Evolutionary conservation across 169 alveolate genomes (phyloP).

Genomic region (Eimeria praecox): DNA sequence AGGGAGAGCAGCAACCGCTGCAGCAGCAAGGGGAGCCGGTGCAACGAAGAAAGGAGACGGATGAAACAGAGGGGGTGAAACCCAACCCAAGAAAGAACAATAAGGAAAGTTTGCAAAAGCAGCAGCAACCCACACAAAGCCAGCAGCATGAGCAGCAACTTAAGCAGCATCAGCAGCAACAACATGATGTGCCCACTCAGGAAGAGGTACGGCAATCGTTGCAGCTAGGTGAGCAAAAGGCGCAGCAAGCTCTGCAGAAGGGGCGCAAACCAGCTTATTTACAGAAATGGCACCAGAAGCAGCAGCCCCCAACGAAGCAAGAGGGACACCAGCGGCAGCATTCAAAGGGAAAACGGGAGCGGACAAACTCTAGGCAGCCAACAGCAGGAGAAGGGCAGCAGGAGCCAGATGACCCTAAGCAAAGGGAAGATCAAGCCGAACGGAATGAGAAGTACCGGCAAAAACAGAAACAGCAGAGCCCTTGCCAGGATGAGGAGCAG

Average conservation of each 20-base stretch:
- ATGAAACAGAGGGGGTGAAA: not conserved
- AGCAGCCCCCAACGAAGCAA: not conserved
- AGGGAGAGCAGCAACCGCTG: not conserved
- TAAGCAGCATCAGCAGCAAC: constrained; percentile 9
- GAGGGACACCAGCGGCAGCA: not conserved
- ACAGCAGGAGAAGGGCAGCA: not conserved
- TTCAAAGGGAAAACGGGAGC: not conserved
- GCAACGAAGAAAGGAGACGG: not conserved
- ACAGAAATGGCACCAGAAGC: not conserved
- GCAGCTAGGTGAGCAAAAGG: constrained; percentile 4
- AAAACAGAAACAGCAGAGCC: not conserved
- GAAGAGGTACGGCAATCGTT: not conserved
- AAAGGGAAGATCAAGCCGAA: not conserved
- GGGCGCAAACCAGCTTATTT: not conserved
- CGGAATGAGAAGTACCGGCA: not conserved
- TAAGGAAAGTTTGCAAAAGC: not conserved
- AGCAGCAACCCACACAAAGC: not conserved
- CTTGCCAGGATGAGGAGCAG: not conserved
- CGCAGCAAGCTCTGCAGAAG: constrained; percentile 18
- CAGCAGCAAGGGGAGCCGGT: not conserved
- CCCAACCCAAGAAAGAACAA: not conserved
- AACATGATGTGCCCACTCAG: not conserved
- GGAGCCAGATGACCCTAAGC: not conserved
- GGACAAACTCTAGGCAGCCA: not conserved
- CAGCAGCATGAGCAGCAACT: not conserved